Evolutionary conservation across 768 basidiomycete genomes (phyloP).

Genomic region (Leccinum ochraceum): DNA sequence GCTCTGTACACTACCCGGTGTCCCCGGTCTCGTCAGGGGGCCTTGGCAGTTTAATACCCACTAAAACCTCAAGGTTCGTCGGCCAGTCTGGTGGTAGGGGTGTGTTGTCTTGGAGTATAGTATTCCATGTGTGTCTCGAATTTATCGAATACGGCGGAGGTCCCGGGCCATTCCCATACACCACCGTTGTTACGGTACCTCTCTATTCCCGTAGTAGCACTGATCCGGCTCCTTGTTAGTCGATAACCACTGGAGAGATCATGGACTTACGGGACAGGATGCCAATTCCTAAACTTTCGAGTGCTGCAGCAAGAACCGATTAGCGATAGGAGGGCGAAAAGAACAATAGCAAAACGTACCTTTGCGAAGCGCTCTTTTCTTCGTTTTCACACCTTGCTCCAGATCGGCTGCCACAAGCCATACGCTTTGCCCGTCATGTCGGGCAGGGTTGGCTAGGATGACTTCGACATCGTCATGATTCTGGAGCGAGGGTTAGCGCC

Average conservation of each 20-base stretch:
- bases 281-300: conserved; percentile 95
- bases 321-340: not conserved
- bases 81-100: too few species aligned
- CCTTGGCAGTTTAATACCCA: too few species aligned
- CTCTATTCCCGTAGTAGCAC: conserved; percentile 66
- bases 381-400: conserved; percentile 80
- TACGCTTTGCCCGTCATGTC: conserved; percentile 91
- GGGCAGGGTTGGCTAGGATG: conserved; percentile 90
- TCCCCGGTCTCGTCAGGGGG: too few species aligned
- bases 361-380: conserved; percentile 91
- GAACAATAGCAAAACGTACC: conserved; percentile 43
- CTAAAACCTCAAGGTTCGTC: too few species aligned
- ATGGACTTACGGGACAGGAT: conserved; percentile 78
- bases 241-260: not conserved
- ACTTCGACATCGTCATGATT: conserved; percentile 93
- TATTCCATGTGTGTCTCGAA: conserved; percentile 23
- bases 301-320: conserved; percentile 48
- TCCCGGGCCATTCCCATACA: conserved; percentile 91
- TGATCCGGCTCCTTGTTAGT: conserved; percentile 27
- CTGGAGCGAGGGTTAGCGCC: conserved; percentile 39
- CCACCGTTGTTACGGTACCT: conserved; percentile 77
- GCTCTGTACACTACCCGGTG: too few species aligned
- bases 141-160: conserved; percentile 71
- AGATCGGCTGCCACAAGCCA: conserved; percentile 95
- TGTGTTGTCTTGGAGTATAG: too few species aligned